A percentile compares a stretch with the other conserved stretches of the same genome.
These are phyloP conservation scores for Brettanomyces naardenensis DNA, from an alignment of 805 yeast genomes.

Conservation along the genomic window DNA sequence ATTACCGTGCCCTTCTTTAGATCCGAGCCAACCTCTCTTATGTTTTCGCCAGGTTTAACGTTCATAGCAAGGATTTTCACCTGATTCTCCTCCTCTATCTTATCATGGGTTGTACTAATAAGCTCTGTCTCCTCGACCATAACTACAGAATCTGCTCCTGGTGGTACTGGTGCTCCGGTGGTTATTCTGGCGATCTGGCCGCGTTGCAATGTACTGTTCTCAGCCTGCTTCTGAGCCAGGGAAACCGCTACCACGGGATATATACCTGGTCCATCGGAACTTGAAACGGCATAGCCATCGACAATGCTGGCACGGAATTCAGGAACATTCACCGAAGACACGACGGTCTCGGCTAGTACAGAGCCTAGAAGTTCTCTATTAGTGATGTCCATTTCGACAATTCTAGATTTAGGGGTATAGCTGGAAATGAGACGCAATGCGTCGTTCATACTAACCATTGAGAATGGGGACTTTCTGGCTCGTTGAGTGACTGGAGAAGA, in stretches of 20 bases:
- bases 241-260: slow-evolving; percentile 34
- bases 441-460: slow-evolving; percentile 34
- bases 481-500: slow-evolving; percentile 32
- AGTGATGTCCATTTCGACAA: slow-evolving; percentile 18
- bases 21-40: slow-evolving; percentile 43
- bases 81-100: slow-evolving; percentile 33
- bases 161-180: slow-evolving; percentile 50
- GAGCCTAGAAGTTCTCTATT: slow-evolving; percentile 27
- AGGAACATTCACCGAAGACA: slow-evolving; percentile 34
- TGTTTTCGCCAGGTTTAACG: slow-evolving; percentile 35
- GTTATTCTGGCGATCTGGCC: slow-evolving; percentile 40
- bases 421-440: slow-evolving; percentile 29
- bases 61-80: slow-evolving; percentile 32
- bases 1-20: slow-evolving; percentile 30
- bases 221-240: slow-evolving; percentile 30
- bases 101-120: slow-evolving; percentile 27
- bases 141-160: slow-evolving; percentile 45
- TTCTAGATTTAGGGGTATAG: slow-evolving; percentile 25
- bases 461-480: slow-evolving; percentile 41
- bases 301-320: slow-evolving; percentile 47
- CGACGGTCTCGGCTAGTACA: slow-evolving; percentile 34
- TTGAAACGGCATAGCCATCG: slow-evolving; percentile 46
- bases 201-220: slow-evolving; percentile 9
- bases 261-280: slow-evolving; percentile 37
- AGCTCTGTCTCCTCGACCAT: slow-evolving; percentile 46